Base-by-base conservation (phyloP, 2,329 filamentous ascomycete genomes). In the Pseudocercospora pini-densiflorae region DNA sequence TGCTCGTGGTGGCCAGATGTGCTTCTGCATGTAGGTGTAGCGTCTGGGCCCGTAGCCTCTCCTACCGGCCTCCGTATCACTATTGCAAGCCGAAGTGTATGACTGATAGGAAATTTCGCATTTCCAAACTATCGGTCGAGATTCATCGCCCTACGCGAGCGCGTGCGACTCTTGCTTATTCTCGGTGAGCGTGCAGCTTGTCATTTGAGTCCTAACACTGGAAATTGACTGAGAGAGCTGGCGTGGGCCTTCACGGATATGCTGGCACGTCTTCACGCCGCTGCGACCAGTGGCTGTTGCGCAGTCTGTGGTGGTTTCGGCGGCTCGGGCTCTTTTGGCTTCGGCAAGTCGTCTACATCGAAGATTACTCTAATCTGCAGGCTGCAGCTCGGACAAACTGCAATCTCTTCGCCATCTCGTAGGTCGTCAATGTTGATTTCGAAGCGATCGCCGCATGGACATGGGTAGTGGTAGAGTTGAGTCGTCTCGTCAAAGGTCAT, bases 361-460 rank as follows among this genome's bases (percentile, higher is more conserved):
- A 93, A 99, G 55, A 99, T 96, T 14, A 99, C 94, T 65, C 90
- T 84, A 64, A 99, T 97, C 93, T 97, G 97, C 74, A 99, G 83
- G 79, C 94, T 97, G 81, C 95, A 99, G 78, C 94, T 97, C 23
- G 95, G 95, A 76, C 95, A 99, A 10, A 98, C 92, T n/a, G 92
- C 95, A 76, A 99, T 93, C 73, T 98, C 94, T 78, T 94, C 89
- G 69, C 92, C 92, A 77, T 98, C 94, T 65, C 90, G 87, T 74
- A 99, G 83, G 79, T 98, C 94, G 63, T 86, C 88, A 63, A 98
- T 88, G 21, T 87, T 87, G 76, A 95, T 97, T 82, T 97, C 92
- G 82, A 99, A 99, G 67, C 92, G 88, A 82, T 99, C 95, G 83
- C 95, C 95, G 81, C 95, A 99, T 0, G 95, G 95, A 79, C 95